Evolutionary conservation across 257 asterid genomes (phyloP), one percentile per base, ranked within the genome.

Genomic region (Salvia miltiorrhiza): DNA sequence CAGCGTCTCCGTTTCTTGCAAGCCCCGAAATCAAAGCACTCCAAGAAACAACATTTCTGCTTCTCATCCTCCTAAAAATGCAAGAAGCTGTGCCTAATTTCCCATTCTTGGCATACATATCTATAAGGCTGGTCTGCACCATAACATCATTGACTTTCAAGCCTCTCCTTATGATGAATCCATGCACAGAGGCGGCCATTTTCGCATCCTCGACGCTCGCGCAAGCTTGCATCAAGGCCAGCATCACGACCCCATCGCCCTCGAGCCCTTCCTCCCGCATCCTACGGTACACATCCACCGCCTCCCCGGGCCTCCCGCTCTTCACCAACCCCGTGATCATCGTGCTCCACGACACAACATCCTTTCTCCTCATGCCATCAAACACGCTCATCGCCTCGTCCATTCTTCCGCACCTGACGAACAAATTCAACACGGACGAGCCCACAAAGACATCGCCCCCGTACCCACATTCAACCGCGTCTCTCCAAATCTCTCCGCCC

Each of bases 51-150:
- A 40, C 82, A 74, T 80, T 87, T 77, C 54, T 83, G 40, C 1
- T 48, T 52, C 76, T 56, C 81, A 89, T 81, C 10, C 72, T 52
- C 73, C 79, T 67, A 54, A 89, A 87, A 59, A 89, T 35, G 24
- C 71, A 37, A 69, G 80, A 78, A 66, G 96, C 95, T 24, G 62
- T 26, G 13, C 68, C 80, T 24, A 87, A 21, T 58, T 81, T 80
- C 45, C 93, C 90, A 70, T 78, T 78, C 83, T 89, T 91, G 75
- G 92, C 85, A 70, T 89, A 87, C 96, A 87, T 89, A 63, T 91
- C 92, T 0, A 89, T 59, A 23, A 91, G 87, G 77, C 97, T 84
- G 26, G 95, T 92, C 56, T 81, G 78, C 33, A 83, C 62, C 45
- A 84, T 39, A 35, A 85, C 84, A 75, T 87, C 84, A 75, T 87